Conservation (phyloP, 495 filamentous ascomycete genomes). For the Xylaria curta region DNA sequence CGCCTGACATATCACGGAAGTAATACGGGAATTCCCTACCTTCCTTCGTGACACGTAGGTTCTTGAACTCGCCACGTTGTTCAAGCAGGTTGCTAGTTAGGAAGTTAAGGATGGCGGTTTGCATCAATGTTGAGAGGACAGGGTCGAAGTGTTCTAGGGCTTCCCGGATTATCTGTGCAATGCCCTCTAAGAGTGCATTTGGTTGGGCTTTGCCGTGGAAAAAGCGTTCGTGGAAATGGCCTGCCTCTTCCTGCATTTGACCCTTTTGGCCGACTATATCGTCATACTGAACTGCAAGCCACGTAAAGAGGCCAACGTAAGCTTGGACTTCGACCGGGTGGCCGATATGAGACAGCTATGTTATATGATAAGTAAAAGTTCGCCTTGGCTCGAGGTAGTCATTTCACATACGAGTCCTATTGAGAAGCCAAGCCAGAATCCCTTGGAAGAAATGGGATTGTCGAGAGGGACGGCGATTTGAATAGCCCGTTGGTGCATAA, state of each 20-base stretch:
- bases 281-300: slow-evolving; percentile 20
- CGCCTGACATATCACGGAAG: not conserved
- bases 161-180: not conserved
- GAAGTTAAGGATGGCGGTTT: not conserved
- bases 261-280: slow-evolving; percentile 25
- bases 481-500: not conserved
- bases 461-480: slow-evolving; percentile 2
- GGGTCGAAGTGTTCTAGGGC: not conserved
- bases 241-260: slow-evolving; percentile 18
- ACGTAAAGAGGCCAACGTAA: slow-evolving; percentile 18
- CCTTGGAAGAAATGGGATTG: not conserved
- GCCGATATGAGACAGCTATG: not conserved
- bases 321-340: slow-evolving; percentile 20
- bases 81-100: slow-evolving; percentile 1
- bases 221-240: slow-evolving; percentile 22
- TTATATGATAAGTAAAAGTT: not conserved
- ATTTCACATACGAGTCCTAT: not conserved
- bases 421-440: not conserved
- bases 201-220: slow-evolving; percentile 14
- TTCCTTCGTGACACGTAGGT: not conserved
- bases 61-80: not conserved
- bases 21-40: not conserved
- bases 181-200: not conserved
- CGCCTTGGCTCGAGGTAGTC: not conserved
- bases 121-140: not conserved